Percentiles rank a stretch among this genome's conserved stretches.
These are phyloP conservation scores for Neurospora sp. DNA, from an alignment of 495 filamentous ascomycete genomes.

Conservation along the genomic window DNA sequence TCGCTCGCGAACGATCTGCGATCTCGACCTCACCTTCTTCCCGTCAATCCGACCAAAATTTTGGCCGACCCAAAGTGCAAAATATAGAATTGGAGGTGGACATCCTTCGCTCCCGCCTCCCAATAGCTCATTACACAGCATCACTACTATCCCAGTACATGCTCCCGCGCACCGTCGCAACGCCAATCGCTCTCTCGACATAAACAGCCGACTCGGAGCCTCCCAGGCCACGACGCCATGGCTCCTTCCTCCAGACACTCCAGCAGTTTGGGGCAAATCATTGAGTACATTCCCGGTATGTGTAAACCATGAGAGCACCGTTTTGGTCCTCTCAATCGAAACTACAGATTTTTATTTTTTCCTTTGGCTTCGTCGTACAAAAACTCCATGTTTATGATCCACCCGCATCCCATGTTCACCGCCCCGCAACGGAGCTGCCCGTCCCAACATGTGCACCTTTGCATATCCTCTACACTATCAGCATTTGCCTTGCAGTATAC, in stretches of 20 bases:
- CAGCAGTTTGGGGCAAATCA: conserved; percentile 40
- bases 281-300: conserved; percentile 51
- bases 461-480: conserved; percentile 1
- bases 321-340: not conserved
- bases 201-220: not conserved
- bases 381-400: not conserved
- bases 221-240: conserved; percentile 22
- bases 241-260: conserved; percentile 31
- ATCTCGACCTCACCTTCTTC: not conserved
- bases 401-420: not conserved
- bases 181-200: not conserved
- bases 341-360: not conserved
- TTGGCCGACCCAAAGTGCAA: not conserved
- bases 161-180: not conserved
- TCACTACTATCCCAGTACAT: not conserved
- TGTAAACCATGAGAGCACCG: not conserved
- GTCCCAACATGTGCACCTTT: not conserved
- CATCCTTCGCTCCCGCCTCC: not conserved
- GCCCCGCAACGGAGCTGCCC: not conserved
- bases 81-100: not conserved
- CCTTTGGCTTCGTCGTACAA: not conserved
- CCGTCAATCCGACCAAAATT: not conserved
- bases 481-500: conserved; percentile 17
- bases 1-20: not conserved
- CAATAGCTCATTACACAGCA: not conserved